phyloP scores from a whole-genome alignment of 768 basidiomycete genomes.

The Leucogyrophana mollusca region DNA sequence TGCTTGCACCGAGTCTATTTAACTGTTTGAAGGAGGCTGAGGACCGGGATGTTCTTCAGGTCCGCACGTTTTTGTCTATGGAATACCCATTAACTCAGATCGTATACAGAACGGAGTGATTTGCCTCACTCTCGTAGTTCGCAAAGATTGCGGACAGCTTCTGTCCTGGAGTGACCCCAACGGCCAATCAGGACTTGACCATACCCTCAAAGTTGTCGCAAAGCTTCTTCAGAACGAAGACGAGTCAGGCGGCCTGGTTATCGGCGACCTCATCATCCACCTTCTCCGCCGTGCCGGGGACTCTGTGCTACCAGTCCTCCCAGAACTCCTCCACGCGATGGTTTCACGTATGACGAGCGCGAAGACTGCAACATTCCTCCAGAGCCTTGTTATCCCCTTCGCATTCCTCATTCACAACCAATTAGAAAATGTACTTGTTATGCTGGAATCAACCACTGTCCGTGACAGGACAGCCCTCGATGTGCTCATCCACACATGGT shows the following conservation, averaged over 20 bases:
- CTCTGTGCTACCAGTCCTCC: slow-evolving; percentile 79
- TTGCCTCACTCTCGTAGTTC: slow-evolving; percentile 79
- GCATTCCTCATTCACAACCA: slow-evolving; percentile 91
- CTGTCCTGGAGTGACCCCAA: slow-evolving; percentile 68
- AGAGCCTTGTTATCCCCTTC: slow-evolving; percentile 91
- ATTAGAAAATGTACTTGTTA: slow-evolving; percentile 70
- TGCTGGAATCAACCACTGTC: slow-evolving; percentile 69
- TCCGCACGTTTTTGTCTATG: slow-evolving; percentile 21
- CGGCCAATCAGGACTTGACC: slow-evolving; percentile 74
- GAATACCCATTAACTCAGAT: slow-evolving; percentile 1
- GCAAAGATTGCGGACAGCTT: slow-evolving; percentile 84
- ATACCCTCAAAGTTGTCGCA: slow-evolving; percentile 73
- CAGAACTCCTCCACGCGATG: slow-evolving; percentile 85
- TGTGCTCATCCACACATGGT: slow-evolving; percentile 89
- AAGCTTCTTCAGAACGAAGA: slow-evolving; percentile 75
- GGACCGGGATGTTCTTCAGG: slow-evolving; percentile 85
- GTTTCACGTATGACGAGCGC: slow-evolving; percentile 77
- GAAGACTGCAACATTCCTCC: slow-evolving; percentile 88
- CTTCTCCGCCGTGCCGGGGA: slow-evolving; percentile 82
- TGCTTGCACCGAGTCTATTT: slow-evolving; percentile 76
- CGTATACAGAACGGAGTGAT: slow-evolving; percentile 71
- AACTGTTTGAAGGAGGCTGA: slow-evolving; percentile 65
- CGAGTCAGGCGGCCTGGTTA: slow-evolving; percentile 89
- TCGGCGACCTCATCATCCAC: slow-evolving; percentile 95
- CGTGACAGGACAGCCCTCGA: slow-evolving; percentile 71